Percentiles rank a stretch among this genome's conserved stretches.
Conservation (phyloP, 495 filamentous ascomycete species). For the Xylaria flabelliformis region DNA sequence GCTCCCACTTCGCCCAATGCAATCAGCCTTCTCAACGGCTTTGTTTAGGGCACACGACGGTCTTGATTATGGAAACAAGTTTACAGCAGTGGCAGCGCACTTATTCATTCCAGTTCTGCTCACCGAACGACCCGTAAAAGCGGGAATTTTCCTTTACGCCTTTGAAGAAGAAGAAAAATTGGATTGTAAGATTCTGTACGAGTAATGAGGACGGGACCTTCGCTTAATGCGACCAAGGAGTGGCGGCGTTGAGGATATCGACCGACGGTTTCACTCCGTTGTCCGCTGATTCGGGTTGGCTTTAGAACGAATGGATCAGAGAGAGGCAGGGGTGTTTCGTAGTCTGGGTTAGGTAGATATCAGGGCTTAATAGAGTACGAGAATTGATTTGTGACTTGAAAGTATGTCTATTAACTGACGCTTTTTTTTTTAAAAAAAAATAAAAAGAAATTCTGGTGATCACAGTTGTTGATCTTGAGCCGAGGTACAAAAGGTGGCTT, state of each 20-base stretch:
- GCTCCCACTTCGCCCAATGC: not conserved
- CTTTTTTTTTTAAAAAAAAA: too few relatives aligned
- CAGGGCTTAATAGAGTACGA: not conserved
- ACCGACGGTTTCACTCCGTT: not conserved
- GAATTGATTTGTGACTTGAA: not conserved
- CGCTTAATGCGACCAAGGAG: not conserved
- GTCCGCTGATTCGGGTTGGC: not conserved
- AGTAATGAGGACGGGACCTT: not conserved
- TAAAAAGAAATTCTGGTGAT: too few relatives aligned
- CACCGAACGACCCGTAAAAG: not conserved
- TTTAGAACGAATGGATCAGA: not conserved
- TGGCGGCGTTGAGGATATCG: not conserved
- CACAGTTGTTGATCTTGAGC: too few relatives aligned
- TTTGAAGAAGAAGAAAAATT: not conserved
- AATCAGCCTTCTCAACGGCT: not conserved
- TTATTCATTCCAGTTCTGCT: not conserved
- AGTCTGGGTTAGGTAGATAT: not conserved
- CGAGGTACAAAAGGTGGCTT: too few relatives aligned
- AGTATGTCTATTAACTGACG: too few relatives aligned
- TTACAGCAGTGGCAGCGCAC: not conserved
- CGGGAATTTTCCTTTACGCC: not conserved
- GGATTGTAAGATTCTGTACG: conserved; percentile 4
- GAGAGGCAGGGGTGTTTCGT: not conserved
- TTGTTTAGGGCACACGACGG: not conserved
- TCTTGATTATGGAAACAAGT: not conserved